Percentiles rank a stretch among this genome's conserved stretches.
Conservation (phyloP, 257 asterid genomes). For the Mitragyna speciosa region DNA sequence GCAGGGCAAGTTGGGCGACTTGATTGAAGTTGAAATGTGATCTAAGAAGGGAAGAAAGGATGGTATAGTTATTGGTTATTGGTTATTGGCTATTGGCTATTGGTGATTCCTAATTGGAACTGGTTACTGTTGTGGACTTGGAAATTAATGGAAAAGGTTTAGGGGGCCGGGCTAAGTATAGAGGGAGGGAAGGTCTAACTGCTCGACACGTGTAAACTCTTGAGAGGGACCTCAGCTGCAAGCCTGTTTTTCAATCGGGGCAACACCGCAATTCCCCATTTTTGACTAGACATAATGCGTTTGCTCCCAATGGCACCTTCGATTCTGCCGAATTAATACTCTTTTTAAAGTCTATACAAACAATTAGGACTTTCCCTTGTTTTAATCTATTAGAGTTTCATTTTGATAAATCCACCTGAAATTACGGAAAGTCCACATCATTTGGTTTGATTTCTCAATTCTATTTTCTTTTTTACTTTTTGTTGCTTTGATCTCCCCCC, state of each 20-base stretch:
- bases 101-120: no score
- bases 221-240: conserved; percentile 14
- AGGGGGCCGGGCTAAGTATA: neutral
- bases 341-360: neutral
- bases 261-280: neutral
- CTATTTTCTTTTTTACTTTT: no score
- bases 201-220: conserved; percentile 5
- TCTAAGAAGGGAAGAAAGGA: neutral
- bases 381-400: neutral
- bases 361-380: neutral
- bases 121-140: neutral
- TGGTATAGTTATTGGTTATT: neutral
- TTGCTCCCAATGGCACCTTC: conserved; percentile 28
- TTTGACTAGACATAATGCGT: neutral
- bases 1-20: neutral
- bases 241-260: neutral
- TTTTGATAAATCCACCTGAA: neutral
- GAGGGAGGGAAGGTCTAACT: conserved; percentile 1
- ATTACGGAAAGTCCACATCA: no score
- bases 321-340: conserved; percentile 16
- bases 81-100: no score
- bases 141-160: conserved; percentile 11
- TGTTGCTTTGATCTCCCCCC: no score
- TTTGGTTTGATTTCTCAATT: no score
- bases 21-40: conserved; percentile 35